phyloP scores from a whole-genome alignment of 345 rosid genomes.

The Hibiscus syriacus region DNA sequence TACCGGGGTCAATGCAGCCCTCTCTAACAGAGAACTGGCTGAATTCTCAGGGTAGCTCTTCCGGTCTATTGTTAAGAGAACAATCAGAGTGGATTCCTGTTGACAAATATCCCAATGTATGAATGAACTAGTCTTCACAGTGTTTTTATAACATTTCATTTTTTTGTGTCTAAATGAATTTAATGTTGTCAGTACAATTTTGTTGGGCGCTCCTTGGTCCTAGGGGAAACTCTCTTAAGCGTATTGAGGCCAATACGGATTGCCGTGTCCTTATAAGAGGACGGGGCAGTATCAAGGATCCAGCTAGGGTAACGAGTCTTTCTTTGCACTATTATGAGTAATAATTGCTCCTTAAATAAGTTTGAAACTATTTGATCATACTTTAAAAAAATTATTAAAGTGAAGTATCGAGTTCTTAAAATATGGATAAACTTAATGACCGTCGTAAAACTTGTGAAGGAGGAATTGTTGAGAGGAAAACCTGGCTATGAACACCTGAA shows the following conservation, averaged over 20 bases:
- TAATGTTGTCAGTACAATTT: constrained; percentile 74
- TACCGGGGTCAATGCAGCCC: constrained; percentile 49
- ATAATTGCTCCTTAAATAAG: background rate
- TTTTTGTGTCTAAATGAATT: constrained; percentile 16
- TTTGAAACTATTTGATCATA: background rate
- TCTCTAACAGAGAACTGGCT: constrained; percentile 76
- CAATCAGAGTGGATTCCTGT: constrained; percentile 94
- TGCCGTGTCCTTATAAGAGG: constrained; percentile 96
- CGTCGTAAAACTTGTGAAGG: constrained; percentile 48
- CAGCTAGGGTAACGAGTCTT: constrained; percentile 47
- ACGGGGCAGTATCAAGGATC: constrained; percentile 89
- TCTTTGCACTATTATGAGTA: background rate
- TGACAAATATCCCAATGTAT: constrained; percentile 71
- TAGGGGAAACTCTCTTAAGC: constrained; percentile 92
- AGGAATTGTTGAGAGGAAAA: constrained; percentile 93
- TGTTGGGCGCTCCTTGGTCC: constrained; percentile 99
- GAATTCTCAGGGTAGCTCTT: constrained; percentile 68
- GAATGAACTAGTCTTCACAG: constrained; percentile 5
- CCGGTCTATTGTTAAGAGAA: constrained; percentile 80
- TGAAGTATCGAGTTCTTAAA: no score
- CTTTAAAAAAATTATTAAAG: no score
- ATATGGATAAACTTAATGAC: background rate
- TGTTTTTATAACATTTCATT: background rate
- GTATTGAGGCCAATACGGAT: constrained; percentile 93
- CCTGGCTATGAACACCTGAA: constrained; percentile 93